These are phyloP conservation scores for Dactylellina parvicollis DNA, from an alignment of 2,329 filamentous ascomycete species.

Conservation along the genomic window DNA sequence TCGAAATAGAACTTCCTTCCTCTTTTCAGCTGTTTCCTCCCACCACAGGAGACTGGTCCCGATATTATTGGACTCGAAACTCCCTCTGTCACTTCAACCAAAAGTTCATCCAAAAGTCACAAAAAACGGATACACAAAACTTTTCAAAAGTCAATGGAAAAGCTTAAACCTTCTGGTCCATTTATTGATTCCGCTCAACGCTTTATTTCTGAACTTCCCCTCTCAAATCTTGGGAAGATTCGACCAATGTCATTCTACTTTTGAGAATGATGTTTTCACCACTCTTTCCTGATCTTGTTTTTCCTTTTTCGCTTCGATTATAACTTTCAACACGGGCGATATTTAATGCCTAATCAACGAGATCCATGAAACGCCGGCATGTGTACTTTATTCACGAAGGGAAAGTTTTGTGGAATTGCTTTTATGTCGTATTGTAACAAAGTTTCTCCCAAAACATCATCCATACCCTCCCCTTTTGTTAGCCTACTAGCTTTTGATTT, in stretches of 20 bases:
- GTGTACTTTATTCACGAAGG: constrained; percentile 47
- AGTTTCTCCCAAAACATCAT: constrained; percentile 28
- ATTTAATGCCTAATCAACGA: constrained; percentile 48
- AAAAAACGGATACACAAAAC: constrained; percentile 42
- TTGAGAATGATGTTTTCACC: constrained; percentile 6
- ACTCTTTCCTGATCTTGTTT: constrained; percentile 5
- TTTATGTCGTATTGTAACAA: constrained; percentile 25
- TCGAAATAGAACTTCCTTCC: constrained; percentile 37
- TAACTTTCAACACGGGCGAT: constrained; percentile 23
- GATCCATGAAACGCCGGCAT: constrained; percentile 33
- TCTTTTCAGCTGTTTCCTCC: neutral
- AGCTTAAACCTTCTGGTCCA: constrained; percentile 3
- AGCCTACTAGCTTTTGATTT: neutral
- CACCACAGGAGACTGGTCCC: neutral
- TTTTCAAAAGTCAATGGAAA: constrained; percentile 20
- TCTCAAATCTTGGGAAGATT: constrained; percentile 19
- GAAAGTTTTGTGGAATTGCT: constrained; percentile 16
- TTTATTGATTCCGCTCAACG: constrained; percentile 13
- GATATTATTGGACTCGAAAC: too few relatives aligned
- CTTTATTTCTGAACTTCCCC: constrained; percentile 1
- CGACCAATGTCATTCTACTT: constrained; percentile 34
- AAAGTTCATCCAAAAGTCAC: constrained; percentile 12
- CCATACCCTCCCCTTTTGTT: constrained; percentile 7
- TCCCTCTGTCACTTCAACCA: neutral
- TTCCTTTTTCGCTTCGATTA: constrained; percentile 3